Percentiles rank a stretch among this genome's conserved stretches.
These are phyloP conservation scores for Phytophthora boehmeriae DNA, from an alignment of 352 stramenopile genomes.

Conservation along the genomic window DNA sequence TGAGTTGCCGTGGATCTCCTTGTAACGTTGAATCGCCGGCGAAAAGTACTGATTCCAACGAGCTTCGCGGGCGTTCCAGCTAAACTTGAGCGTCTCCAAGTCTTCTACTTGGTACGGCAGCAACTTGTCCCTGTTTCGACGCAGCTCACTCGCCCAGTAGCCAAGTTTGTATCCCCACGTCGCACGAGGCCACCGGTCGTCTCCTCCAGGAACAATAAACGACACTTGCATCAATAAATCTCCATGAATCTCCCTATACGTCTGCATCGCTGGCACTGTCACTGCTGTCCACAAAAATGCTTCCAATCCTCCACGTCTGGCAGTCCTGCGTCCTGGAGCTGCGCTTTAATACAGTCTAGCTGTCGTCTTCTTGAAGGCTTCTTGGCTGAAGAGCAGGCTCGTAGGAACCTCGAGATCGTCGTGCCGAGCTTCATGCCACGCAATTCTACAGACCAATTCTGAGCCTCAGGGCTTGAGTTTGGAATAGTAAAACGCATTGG, in stretches of 20 bases:
- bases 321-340: conserved; percentile 29
- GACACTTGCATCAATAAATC: conserved; percentile 42
- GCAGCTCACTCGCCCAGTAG: conserved; percentile 47
- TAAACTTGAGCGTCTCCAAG: conserved; percentile 35
- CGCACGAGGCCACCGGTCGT: conserved; percentile 30
- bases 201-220: conserved; percentile 33
- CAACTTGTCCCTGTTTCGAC: conserved; percentile 32
- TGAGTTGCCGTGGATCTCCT: conserved; percentile 30
- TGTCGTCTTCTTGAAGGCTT: conserved; percentile 17
- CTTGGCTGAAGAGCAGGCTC: conserved; percentile 29
- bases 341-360: conserved; percentile 18
- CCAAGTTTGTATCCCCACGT: conserved; percentile 52
- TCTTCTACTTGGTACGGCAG: conserved; percentile 42
- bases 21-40: conserved; percentile 38
- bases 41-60: conserved; percentile 48
- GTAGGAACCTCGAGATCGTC: conserved; percentile 46
- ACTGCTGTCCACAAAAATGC: conserved; percentile 40
- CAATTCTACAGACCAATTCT: conserved; percentile 31
- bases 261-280: conserved; percentile 30
- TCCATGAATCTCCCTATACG: conserved; percentile 28
- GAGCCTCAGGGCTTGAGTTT: background rate
- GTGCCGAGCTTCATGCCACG: conserved; percentile 49
- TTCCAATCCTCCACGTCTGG: conserved; percentile 39
- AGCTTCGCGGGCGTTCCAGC: conserved; percentile 38
- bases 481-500: conserved; percentile 45